Percentiles rank a stretch among this genome's conserved stretches.
Evolutionary conservation across 2,329 filamentous ascomycete genomes (phyloP).

Genomic region (Aspergillus quadrilineatus): DNA sequence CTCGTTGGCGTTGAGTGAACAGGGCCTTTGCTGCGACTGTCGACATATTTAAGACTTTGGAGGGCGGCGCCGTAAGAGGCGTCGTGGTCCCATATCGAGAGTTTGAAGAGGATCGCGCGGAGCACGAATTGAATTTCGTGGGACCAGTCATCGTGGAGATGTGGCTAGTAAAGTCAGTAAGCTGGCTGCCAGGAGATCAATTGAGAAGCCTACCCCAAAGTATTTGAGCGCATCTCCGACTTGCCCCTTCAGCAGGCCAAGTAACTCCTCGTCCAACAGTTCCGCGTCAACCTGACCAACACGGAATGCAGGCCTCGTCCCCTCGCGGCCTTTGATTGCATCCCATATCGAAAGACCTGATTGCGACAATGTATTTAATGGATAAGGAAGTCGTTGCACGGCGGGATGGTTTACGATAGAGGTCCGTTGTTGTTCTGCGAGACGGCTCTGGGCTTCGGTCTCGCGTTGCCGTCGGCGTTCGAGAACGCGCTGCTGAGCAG

Average conservation of each 20-base stretch:
- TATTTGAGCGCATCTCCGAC: slow-evolving; percentile 87
- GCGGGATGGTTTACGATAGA: slow-evolving; percentile 54
- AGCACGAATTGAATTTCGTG: slow-evolving; percentile 79
- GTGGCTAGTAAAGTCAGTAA: slow-evolving; percentile 39
- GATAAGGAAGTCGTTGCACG: slow-evolving; percentile 60
- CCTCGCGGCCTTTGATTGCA: slow-evolving; percentile 68
- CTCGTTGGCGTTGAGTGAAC: slow-evolving; percentile 69
- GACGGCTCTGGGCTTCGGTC: slow-evolving; percentile 59
- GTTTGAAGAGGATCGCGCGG: slow-evolving; percentile 81
- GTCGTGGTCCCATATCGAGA: slow-evolving; percentile 94
- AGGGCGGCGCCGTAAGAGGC: slow-evolving; percentile 90
- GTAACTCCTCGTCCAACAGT: slow-evolving; percentile 86
- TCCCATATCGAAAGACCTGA: slow-evolving; percentile 62
- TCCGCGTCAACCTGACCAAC: slow-evolving; percentile 97
- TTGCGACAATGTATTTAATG: slow-evolving; percentile 57
- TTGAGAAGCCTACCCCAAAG: slow-evolving; percentile 58
- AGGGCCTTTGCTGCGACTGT: slow-evolving; percentile 67
- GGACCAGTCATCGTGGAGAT: slow-evolving; percentile 81
- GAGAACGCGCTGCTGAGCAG: slow-evolving; percentile 82
- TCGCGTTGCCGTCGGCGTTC: slow-evolving; percentile 77
- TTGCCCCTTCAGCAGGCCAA: slow-evolving; percentile 80
- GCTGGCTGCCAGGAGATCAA: neutral
- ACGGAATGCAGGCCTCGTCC: slow-evolving; percentile 80
- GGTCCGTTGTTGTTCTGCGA: slow-evolving; percentile 44
- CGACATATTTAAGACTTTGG: slow-evolving; percentile 86